A percentile compares a stretch with the other conserved stretches of the same genome.
Conservation (phyloP, 1,284 basidiomycete genomes). For the Porodaedalea pini region DNA sequence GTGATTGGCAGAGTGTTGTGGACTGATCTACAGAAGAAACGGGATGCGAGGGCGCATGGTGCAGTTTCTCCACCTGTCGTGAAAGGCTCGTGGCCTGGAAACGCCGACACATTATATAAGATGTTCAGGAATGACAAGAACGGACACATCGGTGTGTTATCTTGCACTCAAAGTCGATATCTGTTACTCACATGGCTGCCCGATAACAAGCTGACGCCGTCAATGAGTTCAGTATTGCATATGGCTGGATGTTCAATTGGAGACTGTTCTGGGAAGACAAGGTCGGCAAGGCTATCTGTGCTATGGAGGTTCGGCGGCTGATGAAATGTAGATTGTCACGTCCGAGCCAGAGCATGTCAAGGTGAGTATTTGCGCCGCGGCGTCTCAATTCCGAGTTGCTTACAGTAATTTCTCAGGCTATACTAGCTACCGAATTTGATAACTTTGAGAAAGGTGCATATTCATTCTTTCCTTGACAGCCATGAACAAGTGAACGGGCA, state of each 20-base stretch:
- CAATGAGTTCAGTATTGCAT: slow-evolving; percentile 21
- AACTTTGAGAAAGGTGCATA: slow-evolving; percentile 41
- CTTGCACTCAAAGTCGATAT: slow-evolving; percentile 28
- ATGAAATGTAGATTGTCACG: slow-evolving; percentile 28
- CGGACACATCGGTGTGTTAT: slow-evolving; percentile 24
- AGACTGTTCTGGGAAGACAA: slow-evolving; percentile 32
- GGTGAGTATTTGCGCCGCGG: slow-evolving; percentile 19
- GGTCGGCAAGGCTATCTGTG: neutral
- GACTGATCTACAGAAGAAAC: slow-evolving; percentile 9
- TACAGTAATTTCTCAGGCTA: slow-evolving; percentile 25
- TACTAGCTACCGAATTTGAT: slow-evolving; percentile 41
- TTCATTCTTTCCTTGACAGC: too few relatives aligned
- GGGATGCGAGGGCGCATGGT: slow-evolving; percentile 31
- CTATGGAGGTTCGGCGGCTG: neutral
- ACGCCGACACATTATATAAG: slow-evolving; percentile 25
- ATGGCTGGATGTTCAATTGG: slow-evolving; percentile 30
- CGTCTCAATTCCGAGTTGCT: neutral
- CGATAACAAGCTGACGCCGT: neutral
- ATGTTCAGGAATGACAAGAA: slow-evolving; percentile 27
- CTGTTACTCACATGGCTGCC: neutral
- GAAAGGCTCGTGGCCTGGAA: slow-evolving; percentile 14
- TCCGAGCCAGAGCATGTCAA: slow-evolving; percentile 35
- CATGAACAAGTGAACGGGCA: slow-evolving; percentile 16
- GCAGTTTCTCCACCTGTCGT: slow-evolving; percentile 27
- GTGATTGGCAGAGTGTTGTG: neutral